Base-by-base conservation (phyloP, 306 rosid species). In the Neltuma alba region DNA sequence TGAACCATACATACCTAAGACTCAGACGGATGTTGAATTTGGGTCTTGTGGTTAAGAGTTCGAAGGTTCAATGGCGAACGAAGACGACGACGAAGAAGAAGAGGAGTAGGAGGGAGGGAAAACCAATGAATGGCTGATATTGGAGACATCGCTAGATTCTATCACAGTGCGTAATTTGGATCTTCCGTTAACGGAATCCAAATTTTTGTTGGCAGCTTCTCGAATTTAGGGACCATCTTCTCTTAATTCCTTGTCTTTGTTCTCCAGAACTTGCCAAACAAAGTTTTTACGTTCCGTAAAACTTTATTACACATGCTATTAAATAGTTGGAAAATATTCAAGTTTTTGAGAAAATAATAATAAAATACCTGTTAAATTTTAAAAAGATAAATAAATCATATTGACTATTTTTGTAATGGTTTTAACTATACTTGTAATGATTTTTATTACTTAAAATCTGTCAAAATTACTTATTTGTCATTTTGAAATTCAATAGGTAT, bases 61-160 rank as follows among this genome's bases (percentile, higher is more conserved):
- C 62, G 16, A 65, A 31, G 88, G 33, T 82, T 2, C 64, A 79
- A 66, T 55, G 75, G 73, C 20, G 15, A 57, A 71, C 67, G 74
- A 75, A 78, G 82, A 80, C 33, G 72, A 70, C 38, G 48, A 42
- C 40, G 40, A 37, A 23, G 62, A 30, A 52, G 79, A 68, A 55
- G 77, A 52, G 42, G 57, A 11, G 4, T 6, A 48, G n/a, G 73
- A 68, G 25, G 83, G 82, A 76, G 83, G 42, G 77, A 82, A 82
- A 80, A 14, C 15, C 81, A 31, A 86, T 79, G 92, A 79, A 76
- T 84, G 88, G 87, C 63, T 87, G 50, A 68, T 77, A 68, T 85
- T 88, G 97, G 84, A 86, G 77, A 77, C 48, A 91, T 81, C 91
- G 83, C 83, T 77, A 16, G 11, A 6, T 72, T 75, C 79, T 62